Conservation (phyloP, 108 stramenopile species). For the Tribonema minus region DNA sequence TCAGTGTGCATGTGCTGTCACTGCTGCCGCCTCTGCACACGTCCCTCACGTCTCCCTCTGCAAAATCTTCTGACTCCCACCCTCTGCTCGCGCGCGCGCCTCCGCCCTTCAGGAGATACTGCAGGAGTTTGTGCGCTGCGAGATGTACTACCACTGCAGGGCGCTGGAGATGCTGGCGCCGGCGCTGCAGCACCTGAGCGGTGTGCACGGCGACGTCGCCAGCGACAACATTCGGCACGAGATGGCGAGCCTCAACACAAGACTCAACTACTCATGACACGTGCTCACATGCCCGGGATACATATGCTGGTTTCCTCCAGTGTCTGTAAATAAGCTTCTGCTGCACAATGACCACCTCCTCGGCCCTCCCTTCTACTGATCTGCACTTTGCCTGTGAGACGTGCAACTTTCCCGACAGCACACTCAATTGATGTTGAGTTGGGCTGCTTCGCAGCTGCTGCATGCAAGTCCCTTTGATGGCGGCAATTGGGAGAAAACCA, state of each 20-base stretch:
- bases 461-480: too few relatives aligned
- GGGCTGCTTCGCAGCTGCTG: neutral
- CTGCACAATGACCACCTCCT: neutral
- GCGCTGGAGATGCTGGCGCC: slow-evolving; percentile 38
- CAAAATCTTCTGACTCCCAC: too few relatives aligned
- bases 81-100: too few relatives aligned
- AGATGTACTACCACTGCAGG: slow-evolving; percentile 38
- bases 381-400: neutral
- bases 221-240: slow-evolving; percentile 14
- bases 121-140: slow-evolving; percentile 42
- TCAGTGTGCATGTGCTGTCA: too few relatives aligned
- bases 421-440: neutral
- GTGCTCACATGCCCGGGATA: neutral
- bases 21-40: too few relatives aligned
- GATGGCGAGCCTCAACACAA: neutral
- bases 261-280: neutral
- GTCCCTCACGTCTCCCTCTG: too few relatives aligned
- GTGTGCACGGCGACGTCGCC: slow-evolving; percentile 26
- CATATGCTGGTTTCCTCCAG: neutral
- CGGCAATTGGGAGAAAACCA: too few relatives aligned
- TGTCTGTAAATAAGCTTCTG: neutral
- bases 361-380: neutral
- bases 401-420: neutral
- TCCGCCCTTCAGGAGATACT: slow-evolving; percentile 40
- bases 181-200: slow-evolving; percentile 33